Conservation (phyloP, 2,329 filamentous ascomycete genomes). For the Hymenoscyphus repandus region DNA sequence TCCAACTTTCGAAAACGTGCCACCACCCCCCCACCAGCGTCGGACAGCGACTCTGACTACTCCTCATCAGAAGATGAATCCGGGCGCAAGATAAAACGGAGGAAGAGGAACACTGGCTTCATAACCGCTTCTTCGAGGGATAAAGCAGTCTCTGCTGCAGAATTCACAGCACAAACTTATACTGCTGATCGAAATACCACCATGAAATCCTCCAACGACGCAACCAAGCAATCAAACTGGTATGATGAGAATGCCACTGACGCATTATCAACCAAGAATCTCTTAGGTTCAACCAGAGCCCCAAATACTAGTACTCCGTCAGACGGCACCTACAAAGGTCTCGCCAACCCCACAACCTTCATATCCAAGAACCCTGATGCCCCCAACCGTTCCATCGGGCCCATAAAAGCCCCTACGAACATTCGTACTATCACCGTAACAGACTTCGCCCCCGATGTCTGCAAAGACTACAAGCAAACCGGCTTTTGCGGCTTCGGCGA, state of each 20-base stretch:
- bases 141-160: constrained; percentile 36
- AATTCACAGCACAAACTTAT: constrained; percentile 49
- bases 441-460: constrained; percentile 89
- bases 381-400: constrained; percentile 66
- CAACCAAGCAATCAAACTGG: constrained; percentile 86
- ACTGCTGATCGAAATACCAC: constrained; percentile 56
- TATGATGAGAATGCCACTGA: constrained; percentile 64
- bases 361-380: constrained; percentile 79
- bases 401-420: constrained; percentile 82
- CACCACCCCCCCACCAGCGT: constrained; percentile 67
- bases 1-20: constrained; percentile 75
- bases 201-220: constrained; percentile 71
- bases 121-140: constrained; percentile 59
- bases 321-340: constrained; percentile 72
- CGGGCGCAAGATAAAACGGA: constrained; percentile 73
- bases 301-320: constrained; percentile 28
- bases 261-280: constrained; percentile 41
- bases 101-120: constrained; percentile 61
- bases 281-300: constrained; percentile 52
- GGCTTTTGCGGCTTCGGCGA: constrained; percentile 42
- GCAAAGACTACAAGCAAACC: constrained; percentile 88
- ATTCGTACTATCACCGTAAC: constrained; percentile 85
- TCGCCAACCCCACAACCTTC: constrained; percentile 64
- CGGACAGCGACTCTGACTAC: constrained; percentile 55
- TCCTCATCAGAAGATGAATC: constrained; percentile 72